These are phyloP conservation scores for Amanita molliuscula DNA, from an alignment of 768 basidiomycete species.

Conservation along the genomic window DNA sequence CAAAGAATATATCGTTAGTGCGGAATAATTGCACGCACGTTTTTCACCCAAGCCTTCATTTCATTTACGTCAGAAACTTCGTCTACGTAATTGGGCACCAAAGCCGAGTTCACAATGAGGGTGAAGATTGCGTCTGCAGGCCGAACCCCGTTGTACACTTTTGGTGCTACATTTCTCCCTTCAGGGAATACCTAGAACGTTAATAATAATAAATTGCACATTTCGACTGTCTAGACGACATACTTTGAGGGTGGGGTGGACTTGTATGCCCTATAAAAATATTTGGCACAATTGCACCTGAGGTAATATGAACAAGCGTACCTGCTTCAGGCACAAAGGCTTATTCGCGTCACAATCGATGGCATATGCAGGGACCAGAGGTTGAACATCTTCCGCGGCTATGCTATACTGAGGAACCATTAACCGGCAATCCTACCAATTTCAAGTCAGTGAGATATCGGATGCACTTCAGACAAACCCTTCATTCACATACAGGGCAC, in stretches of 20 bases:
- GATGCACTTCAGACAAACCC: not conserved
- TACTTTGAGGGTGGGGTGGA: slow-evolving; percentile 90
- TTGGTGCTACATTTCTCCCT: slow-evolving; percentile 49
- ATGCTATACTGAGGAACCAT: slow-evolving; percentile 82
- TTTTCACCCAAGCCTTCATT: slow-evolving; percentile 54
- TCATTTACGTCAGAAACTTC: slow-evolving; percentile 45
- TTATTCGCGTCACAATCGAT: slow-evolving; percentile 92
- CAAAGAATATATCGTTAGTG: not conserved
- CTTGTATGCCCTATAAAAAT: slow-evolving; percentile 54
- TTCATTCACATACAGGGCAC: slow-evolving; percentile 61
- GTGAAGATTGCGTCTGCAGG: slow-evolving; percentile 61
- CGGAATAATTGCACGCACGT: slow-evolving; percentile 33
- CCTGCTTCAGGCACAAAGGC: slow-evolving; percentile 72
- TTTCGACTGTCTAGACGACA: slow-evolving; percentile 1
- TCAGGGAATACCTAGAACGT: slow-evolving; percentile 59
- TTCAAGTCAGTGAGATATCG: not conserved
- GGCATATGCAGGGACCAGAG: slow-evolving; percentile 81
- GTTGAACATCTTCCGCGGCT: slow-evolving; percentile 68
- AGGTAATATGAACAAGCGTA: slow-evolving; percentile 11
- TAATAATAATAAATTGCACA: too few relatives aligned
- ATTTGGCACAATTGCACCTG: not conserved
- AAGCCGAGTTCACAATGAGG: too few relatives aligned
- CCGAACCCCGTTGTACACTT: slow-evolving; percentile 63
- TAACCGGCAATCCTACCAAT: slow-evolving; percentile 64
- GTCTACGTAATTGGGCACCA: slow-evolving; percentile 63